Evolutionary conservation across 2,329 filamentous ascomycete species (phyloP).

Genomic region (Cordyceps militaris): DNA sequence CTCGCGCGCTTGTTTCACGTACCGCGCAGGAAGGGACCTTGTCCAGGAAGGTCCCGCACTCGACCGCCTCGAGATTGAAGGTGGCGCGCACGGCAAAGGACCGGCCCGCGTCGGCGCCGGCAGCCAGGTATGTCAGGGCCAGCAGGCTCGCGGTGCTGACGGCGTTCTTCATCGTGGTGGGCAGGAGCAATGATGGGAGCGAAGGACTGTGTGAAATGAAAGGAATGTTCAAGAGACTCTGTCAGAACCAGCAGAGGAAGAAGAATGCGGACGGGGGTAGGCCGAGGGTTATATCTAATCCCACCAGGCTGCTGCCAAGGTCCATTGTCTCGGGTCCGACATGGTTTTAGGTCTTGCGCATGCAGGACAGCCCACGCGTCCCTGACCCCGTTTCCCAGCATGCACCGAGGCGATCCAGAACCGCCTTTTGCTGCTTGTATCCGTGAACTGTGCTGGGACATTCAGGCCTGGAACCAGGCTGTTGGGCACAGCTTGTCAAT

Average conservation of each 20-base stretch:
- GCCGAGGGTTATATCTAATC: neutral
- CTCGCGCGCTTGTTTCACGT: neutral
- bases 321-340: neutral
- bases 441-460: too few species aligned
- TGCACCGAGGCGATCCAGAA: too few species aligned
- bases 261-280: neutral
- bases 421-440: too few species aligned
- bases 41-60: neutral
- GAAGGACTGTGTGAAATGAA: neutral
- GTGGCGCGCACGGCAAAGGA: neutral
- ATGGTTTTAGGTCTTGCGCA: too few species aligned
- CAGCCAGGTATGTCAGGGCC: neutral
- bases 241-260: neutral
- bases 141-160: neutral
- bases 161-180: neutral
- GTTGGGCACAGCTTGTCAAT: too few species aligned
- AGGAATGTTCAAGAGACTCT: neutral
- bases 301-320: neutral
- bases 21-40: neutral
- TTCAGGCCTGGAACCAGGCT: too few species aligned
- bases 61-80: neutral
- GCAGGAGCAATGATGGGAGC: neutral
- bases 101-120: neutral
- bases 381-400: neutral
- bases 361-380: too few species aligned